Evolutionary conservation across 2,329 filamentous ascomycete species (phyloP), one percentile per base, ranked within the genome.

Genomic region (Spiromastix sp.): DNA sequence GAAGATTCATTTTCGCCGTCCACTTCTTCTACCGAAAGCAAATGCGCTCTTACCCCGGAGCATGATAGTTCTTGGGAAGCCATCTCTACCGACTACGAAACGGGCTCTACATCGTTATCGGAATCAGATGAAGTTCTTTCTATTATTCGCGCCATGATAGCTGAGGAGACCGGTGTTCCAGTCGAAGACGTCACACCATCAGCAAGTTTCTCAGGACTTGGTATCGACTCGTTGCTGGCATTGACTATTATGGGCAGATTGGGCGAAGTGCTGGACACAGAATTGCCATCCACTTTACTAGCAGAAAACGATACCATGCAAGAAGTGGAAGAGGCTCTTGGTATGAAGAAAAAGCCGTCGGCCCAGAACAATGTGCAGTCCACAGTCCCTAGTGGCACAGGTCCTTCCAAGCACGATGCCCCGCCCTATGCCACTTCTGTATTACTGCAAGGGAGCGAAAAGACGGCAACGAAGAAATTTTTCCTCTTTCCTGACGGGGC

Each of bases 401-500:
- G 8, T n/a, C 11, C 11, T 19, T 22, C 11, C 11, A 6, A 15
- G 27, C 13, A 20, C 10, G 36, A 34, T 10, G 13, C 25, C n/a
- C 29, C 17, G 21, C 39, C 39, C 13, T 12, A 22, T 5, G 39
- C 44, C 5, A 42, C 48, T 6, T 64, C 62, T 3, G 49, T 65
- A 19, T 46, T 64, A 9, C 52, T 65, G 9, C 57, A 74, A 65
- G 59, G 72, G 58, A 44, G 62, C 52, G 12, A 64, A 19, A 64
- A 49, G 21, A 42, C 41, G 4, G 36, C 45, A 10, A 20, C 22
- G 15, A 42, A 43, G 16, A 47, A 40, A 15, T 48, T 68, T 2
- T 68, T 61, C 41, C 48, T 70, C 27, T 56, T 71, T 36, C 67
- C 68, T 4, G 68, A 71, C 43, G 68, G 68, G 9, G 53, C 54